A percentile compares a stretch with the other conserved stretches of the same genome.
phyloP scores from a whole-genome alignment of 805 yeast genomes.

The Lachancea meyersii region DNA sequence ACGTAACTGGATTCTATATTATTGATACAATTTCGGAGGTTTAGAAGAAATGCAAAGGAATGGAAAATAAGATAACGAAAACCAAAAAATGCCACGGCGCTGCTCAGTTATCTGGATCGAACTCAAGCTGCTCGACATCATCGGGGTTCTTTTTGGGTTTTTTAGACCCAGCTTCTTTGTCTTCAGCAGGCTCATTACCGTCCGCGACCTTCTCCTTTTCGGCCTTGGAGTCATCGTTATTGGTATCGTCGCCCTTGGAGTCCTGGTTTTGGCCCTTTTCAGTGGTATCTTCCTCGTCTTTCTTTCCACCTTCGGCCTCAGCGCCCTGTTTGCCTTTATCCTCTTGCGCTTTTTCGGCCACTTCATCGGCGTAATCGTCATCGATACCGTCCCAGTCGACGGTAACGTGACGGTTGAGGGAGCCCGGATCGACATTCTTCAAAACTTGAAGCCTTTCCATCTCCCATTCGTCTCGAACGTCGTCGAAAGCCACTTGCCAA shows the following conservation, averaged over 20 bases:
- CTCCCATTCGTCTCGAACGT: conserved; percentile 67
- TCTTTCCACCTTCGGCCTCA: background rate
- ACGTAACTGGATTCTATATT: background rate
- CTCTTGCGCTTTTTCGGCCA: background rate
- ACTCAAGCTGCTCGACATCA: conserved; percentile 6
- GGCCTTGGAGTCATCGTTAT: background rate
- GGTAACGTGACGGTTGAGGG: conserved; percentile 39
- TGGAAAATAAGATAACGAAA: too few species aligned
- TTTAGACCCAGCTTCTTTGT: conserved; percentile 1
- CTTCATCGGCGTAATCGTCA: conserved; percentile 14
- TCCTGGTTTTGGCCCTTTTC: background rate
- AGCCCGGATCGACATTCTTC: conserved; percentile 63
- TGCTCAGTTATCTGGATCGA: conserved; percentile 8
- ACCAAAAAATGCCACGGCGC: too few species aligned
- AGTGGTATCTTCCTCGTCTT: too few species aligned
- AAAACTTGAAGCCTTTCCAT: conserved; percentile 63
- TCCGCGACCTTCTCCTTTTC: background rate
- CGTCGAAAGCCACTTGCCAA: conserved; percentile 75
- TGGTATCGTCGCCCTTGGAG: background rate
- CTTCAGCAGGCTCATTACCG: background rate
- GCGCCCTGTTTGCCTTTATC: background rate
- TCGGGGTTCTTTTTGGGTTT: conserved; percentile 2
- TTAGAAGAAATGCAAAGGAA: too few species aligned
- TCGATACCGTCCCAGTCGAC: conserved; percentile 72
- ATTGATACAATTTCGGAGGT: background rate